These are phyloP conservation scores for Salix brachista DNA, from an alignment of 345 rosid species.

Conservation along the genomic window DNA sequence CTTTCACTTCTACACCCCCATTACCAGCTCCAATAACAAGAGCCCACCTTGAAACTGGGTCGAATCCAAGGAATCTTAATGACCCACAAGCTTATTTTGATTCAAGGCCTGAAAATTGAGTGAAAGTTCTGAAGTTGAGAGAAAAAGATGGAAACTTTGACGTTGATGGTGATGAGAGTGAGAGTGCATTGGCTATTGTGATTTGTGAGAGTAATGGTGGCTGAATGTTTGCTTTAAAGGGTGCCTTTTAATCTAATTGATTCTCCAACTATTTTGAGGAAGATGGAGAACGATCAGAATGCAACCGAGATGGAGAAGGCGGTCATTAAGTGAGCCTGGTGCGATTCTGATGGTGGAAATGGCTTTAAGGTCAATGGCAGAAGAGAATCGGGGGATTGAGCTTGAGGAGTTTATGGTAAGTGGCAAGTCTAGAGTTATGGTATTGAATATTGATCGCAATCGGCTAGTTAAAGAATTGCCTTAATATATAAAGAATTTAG, in stretches of 20 bases:
- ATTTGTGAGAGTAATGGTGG: slow-evolving; percentile 84
- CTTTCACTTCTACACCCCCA: slow-evolving; percentile 61
- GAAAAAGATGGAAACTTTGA: background rate
- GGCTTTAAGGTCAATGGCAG: slow-evolving; percentile 78
- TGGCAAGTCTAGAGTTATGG: slow-evolving; percentile 84
- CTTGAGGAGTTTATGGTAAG: slow-evolving; percentile 77
- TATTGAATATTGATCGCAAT: slow-evolving; percentile 68
- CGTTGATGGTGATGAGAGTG: slow-evolving; percentile 30
- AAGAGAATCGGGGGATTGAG: slow-evolving; percentile 77
- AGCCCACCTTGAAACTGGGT: slow-evolving; percentile 16
- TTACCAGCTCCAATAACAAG: slow-evolving; percentile 52
- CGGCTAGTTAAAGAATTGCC: slow-evolving; percentile 72
- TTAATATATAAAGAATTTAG: slow-evolving; percentile 35
- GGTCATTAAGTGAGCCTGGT: slow-evolving; percentile 77
- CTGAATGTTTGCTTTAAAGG: slow-evolving; percentile 70
- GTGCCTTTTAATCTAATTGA: slow-evolving; percentile 75
- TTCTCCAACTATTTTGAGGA: slow-evolving; percentile 74
- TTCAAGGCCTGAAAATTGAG: background rate
- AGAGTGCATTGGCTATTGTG: slow-evolving; percentile 58
- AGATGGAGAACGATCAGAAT: slow-evolving; percentile 80
- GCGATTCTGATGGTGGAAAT: slow-evolving; percentile 73
- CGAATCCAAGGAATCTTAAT: background rate
- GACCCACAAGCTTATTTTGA: background rate
- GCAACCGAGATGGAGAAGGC: slow-evolving; percentile 64
- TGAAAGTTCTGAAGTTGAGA: background rate